These are phyloP conservation scores for Solanum tarapatanum DNA, from an alignment of 257 asterid genomes.

Conservation along the genomic window DNA sequence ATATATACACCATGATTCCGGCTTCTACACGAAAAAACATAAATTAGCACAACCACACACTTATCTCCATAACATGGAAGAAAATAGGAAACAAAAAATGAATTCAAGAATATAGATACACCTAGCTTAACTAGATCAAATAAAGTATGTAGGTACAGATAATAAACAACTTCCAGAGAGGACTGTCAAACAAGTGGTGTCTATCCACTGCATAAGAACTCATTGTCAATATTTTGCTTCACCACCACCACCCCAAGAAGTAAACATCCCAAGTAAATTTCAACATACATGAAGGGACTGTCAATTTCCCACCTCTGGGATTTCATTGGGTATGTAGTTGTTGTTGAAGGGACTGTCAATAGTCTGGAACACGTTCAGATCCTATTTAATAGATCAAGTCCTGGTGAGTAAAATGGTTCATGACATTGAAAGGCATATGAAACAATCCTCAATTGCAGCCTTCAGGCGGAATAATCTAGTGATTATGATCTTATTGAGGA, in stretches of 20 bases:
- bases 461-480: not conserved
- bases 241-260: not conserved
- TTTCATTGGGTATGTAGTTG: not conserved
- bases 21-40: conserved; percentile 11
- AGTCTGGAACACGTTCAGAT: not conserved
- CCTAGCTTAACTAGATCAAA: not conserved
- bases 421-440: not conserved
- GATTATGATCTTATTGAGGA: not conserved
- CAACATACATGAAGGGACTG: not conserved
- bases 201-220: not conserved
- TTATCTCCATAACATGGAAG: not conserved
- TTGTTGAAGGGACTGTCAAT: not conserved
- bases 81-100: not conserved
- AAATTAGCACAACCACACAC: not conserved
- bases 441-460: not conserved
- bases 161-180: not conserved
- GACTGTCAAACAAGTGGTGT: not conserved
- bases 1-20: conserved; percentile 35
- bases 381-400: not conserved
- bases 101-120: not conserved
- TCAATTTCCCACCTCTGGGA: not conserved
- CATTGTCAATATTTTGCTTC: not conserved
- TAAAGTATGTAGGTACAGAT: not conserved
- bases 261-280: not conserved
- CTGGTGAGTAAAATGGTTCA: not conserved